Percentiles rank a stretch among this genome's conserved stretches.
Conservation (phyloP, 352 stramenopile genomes). For the Globisporangium cylindrosporum region DNA sequence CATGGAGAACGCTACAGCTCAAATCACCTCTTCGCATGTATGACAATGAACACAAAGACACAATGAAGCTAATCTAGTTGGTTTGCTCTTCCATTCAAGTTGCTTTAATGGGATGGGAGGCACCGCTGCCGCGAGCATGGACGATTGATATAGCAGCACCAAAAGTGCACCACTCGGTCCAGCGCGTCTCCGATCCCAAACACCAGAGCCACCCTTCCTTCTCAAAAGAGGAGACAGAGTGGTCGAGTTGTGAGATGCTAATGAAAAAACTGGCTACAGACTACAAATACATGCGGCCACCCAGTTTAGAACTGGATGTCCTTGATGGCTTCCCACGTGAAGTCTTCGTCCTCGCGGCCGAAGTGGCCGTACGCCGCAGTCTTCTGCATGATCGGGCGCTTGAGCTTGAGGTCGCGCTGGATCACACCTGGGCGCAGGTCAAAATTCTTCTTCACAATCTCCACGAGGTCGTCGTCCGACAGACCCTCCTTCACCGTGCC, state of each 20-base stretch:
- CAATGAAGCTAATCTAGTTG: conserved; percentile 30
- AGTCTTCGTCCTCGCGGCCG: conserved; percentile 96
- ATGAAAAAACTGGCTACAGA: conserved; percentile 34
- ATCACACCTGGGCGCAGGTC: conserved; percentile 98
- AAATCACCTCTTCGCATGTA: background rate
- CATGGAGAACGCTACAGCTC: background rate
- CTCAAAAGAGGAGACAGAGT: conserved; percentile 23
- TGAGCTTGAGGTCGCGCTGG: conserved; percentile 97
- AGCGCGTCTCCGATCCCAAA: conserved; percentile 18
- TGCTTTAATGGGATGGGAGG: conserved; percentile 25
- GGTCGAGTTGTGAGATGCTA: conserved; percentile 25
- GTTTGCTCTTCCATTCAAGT: conserved; percentile 34
- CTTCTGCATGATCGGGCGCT: conserved; percentile 97
- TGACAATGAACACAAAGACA: background rate
- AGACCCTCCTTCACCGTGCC: conserved; percentile 95
- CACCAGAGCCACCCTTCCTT: conserved; percentile 32
- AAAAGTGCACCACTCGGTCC: conserved; percentile 34
- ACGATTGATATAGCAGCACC: conserved; percentile 37
- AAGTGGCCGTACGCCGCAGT: conserved; percentile 99
- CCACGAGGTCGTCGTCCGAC: conserved; percentile 94
- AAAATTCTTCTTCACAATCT: conserved; percentile 99
- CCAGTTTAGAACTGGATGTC: conserved; percentile 70
- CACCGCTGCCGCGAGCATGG: conserved; percentile 27
- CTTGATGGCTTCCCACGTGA: conserved; percentile 99
- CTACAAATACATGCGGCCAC: conserved; percentile 28